Evolutionary conservation across 2,329 filamentous ascomycete species (phyloP).

Genomic region (Aspergillus terreus): DNA sequence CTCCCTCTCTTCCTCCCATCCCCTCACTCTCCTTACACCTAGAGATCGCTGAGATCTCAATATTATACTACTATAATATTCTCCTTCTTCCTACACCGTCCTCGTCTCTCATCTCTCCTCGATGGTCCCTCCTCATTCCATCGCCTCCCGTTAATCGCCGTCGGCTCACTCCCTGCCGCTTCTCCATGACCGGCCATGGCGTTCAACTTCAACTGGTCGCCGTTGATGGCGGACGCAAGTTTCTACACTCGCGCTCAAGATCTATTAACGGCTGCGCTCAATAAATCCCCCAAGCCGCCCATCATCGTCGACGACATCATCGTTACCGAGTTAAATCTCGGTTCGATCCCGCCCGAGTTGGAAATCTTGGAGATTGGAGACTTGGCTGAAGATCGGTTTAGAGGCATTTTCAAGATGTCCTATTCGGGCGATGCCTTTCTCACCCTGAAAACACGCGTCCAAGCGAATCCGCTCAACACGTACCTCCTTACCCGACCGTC

Average conservation of each 20-base stretch:
- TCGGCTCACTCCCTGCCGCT: conserved; percentile 7
- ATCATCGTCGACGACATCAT: conserved; percentile 99
- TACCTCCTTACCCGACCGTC: conserved; percentile 86
- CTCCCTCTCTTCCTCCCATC: conserved; percentile 16
- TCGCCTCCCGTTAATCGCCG: conserved; percentile 4
- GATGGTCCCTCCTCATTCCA: not conserved
- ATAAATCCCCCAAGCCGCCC: conserved; percentile 95
- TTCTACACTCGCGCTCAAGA: conserved; percentile 90
- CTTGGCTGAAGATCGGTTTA: conserved; percentile 91
- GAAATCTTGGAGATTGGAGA: conserved; percentile 98
- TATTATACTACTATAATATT: conserved; percentile 4
- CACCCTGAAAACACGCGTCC: conserved; percentile 91
- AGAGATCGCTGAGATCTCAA: not conserved
- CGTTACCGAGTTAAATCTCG: conserved; percentile 95
- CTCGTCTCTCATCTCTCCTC: conserved; percentile 4
- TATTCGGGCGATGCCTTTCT: conserved; percentile 94
- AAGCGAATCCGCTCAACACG: conserved; percentile 96
- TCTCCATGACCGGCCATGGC: conserved; percentile 63
- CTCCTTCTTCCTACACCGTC: not conserved
- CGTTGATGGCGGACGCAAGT: conserved; percentile 87
- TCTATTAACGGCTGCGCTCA: conserved; percentile 88
- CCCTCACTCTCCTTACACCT: conserved; percentile 16
- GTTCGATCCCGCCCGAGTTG: conserved; percentile 87
- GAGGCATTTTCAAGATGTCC: conserved; percentile 99
- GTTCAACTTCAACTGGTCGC: conserved; percentile 99